phyloP scores from a whole-genome alignment of 2,329 filamentous ascomycete genomes.

The Talaromyces sp. region DNA sequence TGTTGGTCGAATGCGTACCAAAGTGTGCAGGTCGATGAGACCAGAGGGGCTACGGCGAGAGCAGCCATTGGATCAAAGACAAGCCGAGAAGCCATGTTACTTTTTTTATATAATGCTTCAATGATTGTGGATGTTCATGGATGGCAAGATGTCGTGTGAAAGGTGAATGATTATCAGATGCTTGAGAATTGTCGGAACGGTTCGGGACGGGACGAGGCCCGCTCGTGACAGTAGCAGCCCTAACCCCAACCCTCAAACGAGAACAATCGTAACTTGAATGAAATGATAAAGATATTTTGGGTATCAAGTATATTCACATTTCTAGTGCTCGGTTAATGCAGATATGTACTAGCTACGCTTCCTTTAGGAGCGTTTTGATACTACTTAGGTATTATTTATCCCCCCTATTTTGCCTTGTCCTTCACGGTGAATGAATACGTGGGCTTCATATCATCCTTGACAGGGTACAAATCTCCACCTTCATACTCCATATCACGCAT shows the following conservation, averaged over 20 bases:
- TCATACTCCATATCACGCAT: slow-evolving; percentile 18
- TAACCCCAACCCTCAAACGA: background rate
- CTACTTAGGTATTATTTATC: too few species aligned
- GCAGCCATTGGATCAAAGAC: slow-evolving; percentile 9
- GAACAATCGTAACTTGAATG: too few species aligned
- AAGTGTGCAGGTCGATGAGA: slow-evolving; percentile 46
- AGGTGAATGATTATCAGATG: background rate
- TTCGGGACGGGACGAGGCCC: background rate
- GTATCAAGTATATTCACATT: too few species aligned
- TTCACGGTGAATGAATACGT: slow-evolving; percentile 18
- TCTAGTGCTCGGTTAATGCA: too few species aligned
- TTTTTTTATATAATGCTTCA: too few species aligned
- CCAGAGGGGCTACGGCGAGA: slow-evolving; percentile 43
- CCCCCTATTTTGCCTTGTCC: slow-evolving; percentile 12
- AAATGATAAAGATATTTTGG: too few species aligned
- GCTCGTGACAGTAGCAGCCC: background rate
- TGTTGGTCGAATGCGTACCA: slow-evolving; percentile 42
- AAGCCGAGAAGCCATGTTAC: slow-evolving; percentile 7
- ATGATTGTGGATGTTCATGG: background rate
- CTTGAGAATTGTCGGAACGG: background rate
- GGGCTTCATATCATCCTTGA: slow-evolving; percentile 19
- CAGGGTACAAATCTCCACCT: slow-evolving; percentile 22
- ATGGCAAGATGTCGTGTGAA: too few species aligned
- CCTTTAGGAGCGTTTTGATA: too few species aligned
- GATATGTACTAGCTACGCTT: too few species aligned